Conservation (phyloP, 2,329 filamentous ascomycete species). For the Albifimbria verrucaria region DNA sequence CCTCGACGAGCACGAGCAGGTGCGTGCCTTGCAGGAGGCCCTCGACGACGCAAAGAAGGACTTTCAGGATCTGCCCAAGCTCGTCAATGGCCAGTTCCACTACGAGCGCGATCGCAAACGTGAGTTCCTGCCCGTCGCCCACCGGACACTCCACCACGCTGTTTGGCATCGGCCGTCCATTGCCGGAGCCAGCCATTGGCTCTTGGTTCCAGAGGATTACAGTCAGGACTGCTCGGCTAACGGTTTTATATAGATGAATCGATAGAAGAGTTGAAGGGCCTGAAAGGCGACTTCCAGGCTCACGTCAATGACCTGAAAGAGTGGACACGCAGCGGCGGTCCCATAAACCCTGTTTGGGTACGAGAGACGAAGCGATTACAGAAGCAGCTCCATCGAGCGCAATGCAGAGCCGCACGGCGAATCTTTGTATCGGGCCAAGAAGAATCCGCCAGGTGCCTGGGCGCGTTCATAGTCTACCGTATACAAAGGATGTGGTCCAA, state of each 20-base stretch:
- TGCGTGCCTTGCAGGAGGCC: slow-evolving; percentile 50
- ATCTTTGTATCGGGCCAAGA: slow-evolving; percentile 52
- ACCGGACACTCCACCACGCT: too few species aligned
- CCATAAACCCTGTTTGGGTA: slow-evolving; percentile 54
- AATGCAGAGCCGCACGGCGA: slow-evolving; percentile 54
- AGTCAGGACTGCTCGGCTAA: too few species aligned
- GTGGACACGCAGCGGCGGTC: slow-evolving; percentile 52
- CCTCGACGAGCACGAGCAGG: slow-evolving; percentile 57
- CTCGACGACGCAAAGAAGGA: slow-evolving; percentile 59
- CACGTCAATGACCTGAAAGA: slow-evolving; percentile 50
- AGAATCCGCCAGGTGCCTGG: slow-evolving; percentile 47
- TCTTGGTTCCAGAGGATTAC: too few species aligned
- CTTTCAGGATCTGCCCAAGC: slow-evolving; percentile 54
- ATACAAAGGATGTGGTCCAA: slow-evolving; percentile 38
- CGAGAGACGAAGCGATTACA: slow-evolving; percentile 48
- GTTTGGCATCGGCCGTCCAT: too few species aligned
- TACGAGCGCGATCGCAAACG: slow-evolving; percentile 55
- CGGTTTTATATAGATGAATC: slow-evolving; percentile 42
- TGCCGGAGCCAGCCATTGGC: too few species aligned
- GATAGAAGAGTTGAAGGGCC: slow-evolving; percentile 44
- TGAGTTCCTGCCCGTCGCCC: slow-evolving; percentile 28
- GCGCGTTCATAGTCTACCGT: slow-evolving; percentile 52
- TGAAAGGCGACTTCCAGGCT: slow-evolving; percentile 42
- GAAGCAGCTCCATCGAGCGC: slow-evolving; percentile 52
- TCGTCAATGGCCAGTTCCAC: slow-evolving; percentile 54